These are phyloP conservation scores for Neurospora sp. DNA, from an alignment of 495 filamentous ascomycete genomes.

Conservation along the genomic window DNA sequence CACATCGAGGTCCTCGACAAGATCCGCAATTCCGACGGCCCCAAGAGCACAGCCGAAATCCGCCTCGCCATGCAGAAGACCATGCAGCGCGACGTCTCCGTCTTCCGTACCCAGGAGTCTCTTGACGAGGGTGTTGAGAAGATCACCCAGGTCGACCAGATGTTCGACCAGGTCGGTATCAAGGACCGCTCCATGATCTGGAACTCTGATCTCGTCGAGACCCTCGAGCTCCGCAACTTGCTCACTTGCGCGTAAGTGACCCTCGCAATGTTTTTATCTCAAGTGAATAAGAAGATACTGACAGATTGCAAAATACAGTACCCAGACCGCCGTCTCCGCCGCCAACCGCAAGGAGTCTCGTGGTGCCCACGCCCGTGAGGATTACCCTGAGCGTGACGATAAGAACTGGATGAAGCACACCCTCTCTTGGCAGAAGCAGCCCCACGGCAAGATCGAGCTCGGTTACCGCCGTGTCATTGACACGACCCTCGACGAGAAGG, in stretches of 20 bases:
- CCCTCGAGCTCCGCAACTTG: slow-evolving; percentile 84
- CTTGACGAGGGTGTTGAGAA: slow-evolving; percentile 74
- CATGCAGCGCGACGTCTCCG: slow-evolving; percentile 94
- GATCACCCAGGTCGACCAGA: slow-evolving; percentile 71
- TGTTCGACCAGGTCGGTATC: slow-evolving; percentile 72
- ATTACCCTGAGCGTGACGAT: slow-evolving; percentile 89
- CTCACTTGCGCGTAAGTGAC: slow-evolving; percentile 81
- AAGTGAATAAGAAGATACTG: background rate
- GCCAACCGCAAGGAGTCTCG: slow-evolving; percentile 88
- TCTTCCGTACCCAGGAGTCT: slow-evolving; percentile 91
- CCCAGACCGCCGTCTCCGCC: slow-evolving; percentile 80
- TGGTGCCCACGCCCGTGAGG: slow-evolving; percentile 91
- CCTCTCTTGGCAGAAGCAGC: slow-evolving; percentile 82
- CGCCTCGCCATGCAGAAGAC: slow-evolving; percentile 91
- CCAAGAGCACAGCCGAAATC: slow-evolving; percentile 78
- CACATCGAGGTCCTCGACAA: slow-evolving; percentile 80
- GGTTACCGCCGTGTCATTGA: slow-evolving; percentile 68
- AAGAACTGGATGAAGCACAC: slow-evolving; percentile 98
- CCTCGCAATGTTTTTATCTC: background rate
- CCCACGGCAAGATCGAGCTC: slow-evolving; percentile 68
- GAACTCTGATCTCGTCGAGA: slow-evolving; percentile 96
- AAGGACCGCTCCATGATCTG: slow-evolving; percentile 99
- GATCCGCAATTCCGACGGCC: slow-evolving; percentile 70
- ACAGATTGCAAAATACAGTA: slow-evolving; percentile 19
- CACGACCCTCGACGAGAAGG: slow-evolving; percentile 74